These are phyloP conservation scores for Dactylis glomerata DNA, from an alignment of 176 grass and related monocot species.

Conservation along the genomic window DNA sequence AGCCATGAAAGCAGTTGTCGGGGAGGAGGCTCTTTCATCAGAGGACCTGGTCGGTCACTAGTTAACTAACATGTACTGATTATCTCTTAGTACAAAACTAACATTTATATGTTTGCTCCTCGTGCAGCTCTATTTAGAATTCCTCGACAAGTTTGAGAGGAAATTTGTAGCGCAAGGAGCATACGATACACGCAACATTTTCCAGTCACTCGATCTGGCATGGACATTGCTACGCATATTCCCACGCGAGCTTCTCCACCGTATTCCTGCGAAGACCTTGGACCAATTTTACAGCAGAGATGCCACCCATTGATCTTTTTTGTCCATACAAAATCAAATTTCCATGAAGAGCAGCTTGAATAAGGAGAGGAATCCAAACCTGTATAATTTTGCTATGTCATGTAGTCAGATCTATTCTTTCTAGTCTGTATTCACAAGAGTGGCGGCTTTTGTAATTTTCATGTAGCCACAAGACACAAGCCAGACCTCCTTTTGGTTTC, in stretches of 20 bases:
- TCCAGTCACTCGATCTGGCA: slow-evolving; percentile 95
- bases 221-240: slow-evolving; percentile 98
- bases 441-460: slow-evolving; percentile 11
- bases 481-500: neutral
- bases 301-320: slow-evolving; percentile 45
- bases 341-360: slow-evolving; percentile 18
- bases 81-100: neutral
- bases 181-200: slow-evolving; percentile 94
- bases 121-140: slow-evolving; percentile 89
- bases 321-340: slow-evolving; percentile 13
- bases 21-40: slow-evolving; percentile 88
- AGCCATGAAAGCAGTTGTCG: slow-evolving; percentile 94
- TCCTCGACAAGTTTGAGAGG: slow-evolving; percentile 96
- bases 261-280: slow-evolving; percentile 97
- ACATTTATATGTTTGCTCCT: neutral
- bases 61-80: neutral
- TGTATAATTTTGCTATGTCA: slow-evolving; percentile 4
- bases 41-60: slow-evolving; percentile 65
- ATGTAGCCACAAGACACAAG: neutral
- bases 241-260: slow-evolving; percentile 93
- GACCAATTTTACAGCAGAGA: slow-evolving; percentile 96
- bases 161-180: slow-evolving; percentile 94
- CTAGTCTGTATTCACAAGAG: neutral
- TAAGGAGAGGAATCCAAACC: slow-evolving; percentile 27
- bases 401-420: slow-evolving; percentile 12